Evolutionary conservation across 768 basidiomycete genomes (phyloP).

Genomic region (Lactarius pseudohatsudake): DNA sequence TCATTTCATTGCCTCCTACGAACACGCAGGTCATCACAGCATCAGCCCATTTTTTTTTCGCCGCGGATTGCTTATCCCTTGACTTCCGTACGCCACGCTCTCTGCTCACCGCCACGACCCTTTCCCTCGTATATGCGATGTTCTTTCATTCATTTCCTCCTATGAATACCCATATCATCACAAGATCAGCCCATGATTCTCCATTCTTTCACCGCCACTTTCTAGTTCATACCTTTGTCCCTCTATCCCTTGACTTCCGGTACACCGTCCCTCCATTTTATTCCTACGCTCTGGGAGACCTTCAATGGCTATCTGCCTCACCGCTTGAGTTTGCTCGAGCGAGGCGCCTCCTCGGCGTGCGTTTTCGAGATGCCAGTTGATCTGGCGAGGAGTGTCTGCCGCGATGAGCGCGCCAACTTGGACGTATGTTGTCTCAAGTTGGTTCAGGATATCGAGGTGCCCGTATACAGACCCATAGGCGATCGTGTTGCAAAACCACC

Average conservation of each 20-base stretch:
- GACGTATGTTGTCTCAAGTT: constrained; percentile 57
- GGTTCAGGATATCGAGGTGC: constrained; percentile 46
- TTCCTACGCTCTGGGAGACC: constrained; percentile 47
- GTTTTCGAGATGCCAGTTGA: constrained; percentile 62
- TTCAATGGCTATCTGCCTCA: constrained; percentile 56
- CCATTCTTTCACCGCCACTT: neutral
- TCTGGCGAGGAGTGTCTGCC: constrained; percentile 60
- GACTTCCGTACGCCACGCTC: too few relatives aligned
- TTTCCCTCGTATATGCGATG: neutral
- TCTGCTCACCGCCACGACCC: neutral
- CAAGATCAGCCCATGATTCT: neutral
- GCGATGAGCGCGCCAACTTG: constrained; percentile 63
- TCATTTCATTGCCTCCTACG: neutral
- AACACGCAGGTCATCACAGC: neutral
- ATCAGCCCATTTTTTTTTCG: too few relatives aligned
- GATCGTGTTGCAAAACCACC: constrained; percentile 52
- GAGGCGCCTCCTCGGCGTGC: constrained; percentile 57
- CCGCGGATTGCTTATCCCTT: too few relatives aligned
- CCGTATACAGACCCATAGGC: constrained; percentile 60
- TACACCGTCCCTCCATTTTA: constrained; percentile 53
- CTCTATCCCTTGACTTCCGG: constrained; percentile 40
- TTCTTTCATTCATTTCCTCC: neutral
- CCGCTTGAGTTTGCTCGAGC: constrained; percentile 50
- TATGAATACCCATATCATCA: neutral
- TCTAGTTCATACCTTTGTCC: neutral